phyloP scores from a whole-genome alignment of 1,284 basidiomycete species.

The Rhodofomes roseus region DNA sequence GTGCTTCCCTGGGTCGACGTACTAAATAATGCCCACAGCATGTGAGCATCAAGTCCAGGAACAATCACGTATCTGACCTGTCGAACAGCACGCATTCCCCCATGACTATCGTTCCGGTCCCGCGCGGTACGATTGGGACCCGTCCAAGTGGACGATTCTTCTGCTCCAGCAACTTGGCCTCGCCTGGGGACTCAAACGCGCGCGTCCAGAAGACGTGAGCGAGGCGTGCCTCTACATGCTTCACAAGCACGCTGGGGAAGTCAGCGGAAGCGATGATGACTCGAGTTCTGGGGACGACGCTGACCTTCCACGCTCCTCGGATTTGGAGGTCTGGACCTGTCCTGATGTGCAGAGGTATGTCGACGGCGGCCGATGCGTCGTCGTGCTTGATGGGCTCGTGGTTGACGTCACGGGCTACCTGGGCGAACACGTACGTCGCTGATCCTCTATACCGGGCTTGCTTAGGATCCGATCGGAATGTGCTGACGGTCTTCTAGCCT shows the following conservation, averaged over 20 bases:
- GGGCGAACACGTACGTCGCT: conserved; percentile 57
- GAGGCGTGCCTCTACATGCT: conserved; percentile 56
- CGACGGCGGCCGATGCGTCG: conserved; percentile 37
- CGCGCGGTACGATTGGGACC: conserved; percentile 66
- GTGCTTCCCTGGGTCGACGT: neutral
- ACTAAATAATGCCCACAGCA: neutral
- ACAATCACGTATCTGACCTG: conserved; percentile 2
- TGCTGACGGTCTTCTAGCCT: conserved; percentile 35
- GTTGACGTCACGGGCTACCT: conserved; percentile 66
- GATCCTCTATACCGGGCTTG: neutral
- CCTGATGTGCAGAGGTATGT: conserved; percentile 35
- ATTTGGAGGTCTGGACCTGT: conserved; percentile 35
- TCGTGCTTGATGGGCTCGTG: conserved; percentile 61
- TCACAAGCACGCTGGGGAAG: conserved; percentile 29
- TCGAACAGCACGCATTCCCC: conserved; percentile 68
- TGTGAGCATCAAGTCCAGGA: neutral
- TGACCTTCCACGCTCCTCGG: conserved; percentile 8
- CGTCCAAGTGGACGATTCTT: conserved; percentile 77
- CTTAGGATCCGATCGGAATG: conserved; percentile 2
- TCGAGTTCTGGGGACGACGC: neutral
- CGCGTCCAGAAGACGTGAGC: conserved; percentile 54
- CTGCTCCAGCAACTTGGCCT: conserved; percentile 52
- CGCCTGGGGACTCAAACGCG: conserved; percentile 47
- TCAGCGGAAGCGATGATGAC: neutral
- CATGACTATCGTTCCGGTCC: conserved; percentile 72